Conservation (phyloP, 768 basidiomycete genomes). For the Lanmaoa pseudosensibilis region DNA sequence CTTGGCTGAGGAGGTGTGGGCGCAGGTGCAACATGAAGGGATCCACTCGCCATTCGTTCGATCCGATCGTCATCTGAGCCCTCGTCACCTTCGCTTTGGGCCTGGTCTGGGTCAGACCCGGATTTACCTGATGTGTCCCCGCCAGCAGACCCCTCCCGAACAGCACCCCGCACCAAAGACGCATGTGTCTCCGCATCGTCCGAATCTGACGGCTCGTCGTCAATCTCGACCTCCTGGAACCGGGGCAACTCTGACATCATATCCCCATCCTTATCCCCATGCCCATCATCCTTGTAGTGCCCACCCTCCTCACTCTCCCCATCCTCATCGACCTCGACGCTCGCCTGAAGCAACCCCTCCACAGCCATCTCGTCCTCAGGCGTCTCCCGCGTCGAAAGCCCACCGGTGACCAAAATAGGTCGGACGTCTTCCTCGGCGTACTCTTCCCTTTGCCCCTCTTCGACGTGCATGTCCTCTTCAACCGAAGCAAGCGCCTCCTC, state of each 20-base stretch:
- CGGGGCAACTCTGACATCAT: neutral
- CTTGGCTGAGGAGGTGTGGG: neutral
- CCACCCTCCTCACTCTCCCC: neutral
- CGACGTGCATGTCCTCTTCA: constrained; percentile 5
- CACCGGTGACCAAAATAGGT: neutral
- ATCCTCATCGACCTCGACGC: neutral
- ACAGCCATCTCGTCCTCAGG: constrained; percentile 25
- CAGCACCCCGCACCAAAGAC: constrained; percentile 4
- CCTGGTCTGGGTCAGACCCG: neutral
- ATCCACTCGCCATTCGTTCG: constrained; percentile 13
- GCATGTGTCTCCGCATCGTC: constrained; percentile 32
- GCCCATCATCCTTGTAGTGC: neutral
- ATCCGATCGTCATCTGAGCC: constrained; percentile 12
- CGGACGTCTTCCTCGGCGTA: neutral
- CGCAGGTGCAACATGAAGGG: neutral
- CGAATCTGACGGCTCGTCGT: constrained; percentile 23
- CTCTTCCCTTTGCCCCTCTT: neutral
- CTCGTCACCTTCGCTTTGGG: neutral
- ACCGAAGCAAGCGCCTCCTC: constrained; percentile 1
- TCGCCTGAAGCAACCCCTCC: constrained; percentile 22
- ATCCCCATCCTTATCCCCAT: neutral
- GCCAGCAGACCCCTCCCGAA: neutral
- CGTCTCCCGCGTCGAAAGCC: constrained; percentile 1
- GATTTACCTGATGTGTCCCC: neutral
- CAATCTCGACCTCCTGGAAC: constrained; percentile 11